Base-by-base conservation (phyloP, 179 eudicot species). In the Drosera spatulata region DNA sequence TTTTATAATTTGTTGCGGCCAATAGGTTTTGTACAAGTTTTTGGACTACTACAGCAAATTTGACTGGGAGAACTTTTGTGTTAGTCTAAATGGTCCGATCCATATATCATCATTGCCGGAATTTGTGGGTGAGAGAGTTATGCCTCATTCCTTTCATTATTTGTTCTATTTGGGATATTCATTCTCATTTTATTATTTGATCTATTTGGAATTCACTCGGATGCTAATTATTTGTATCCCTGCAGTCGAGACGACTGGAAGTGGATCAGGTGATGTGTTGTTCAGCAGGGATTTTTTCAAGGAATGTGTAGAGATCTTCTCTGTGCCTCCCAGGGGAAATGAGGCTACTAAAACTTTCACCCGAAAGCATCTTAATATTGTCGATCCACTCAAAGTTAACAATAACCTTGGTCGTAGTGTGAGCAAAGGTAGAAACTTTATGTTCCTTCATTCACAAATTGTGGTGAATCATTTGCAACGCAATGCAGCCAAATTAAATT, bases 331-430 rank as follows among this genome's bases (percentile, higher is more conserved):
- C 41, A 78, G 81, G 71, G 81, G 72, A 3, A 66, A 61, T 33
- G 91, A 81, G 51, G 56, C 58, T 68, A 66, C 73, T 13, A 73
- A 78, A 58, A 70, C 66, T 15, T 86, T 93, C 73, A 61, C 59
- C 40, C 70, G 38, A 54, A 93, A 89, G 78, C 81, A 86, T 79
- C 85, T 93, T 44, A 93, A 93, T 70, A 89, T 93, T 61, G 79
- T 93, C 41, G 99, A 93, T 75, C 99, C 99, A 8, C 77, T 93
- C 8, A 86, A 79, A 68, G 86, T 77, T 56, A 78, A 69, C 50
- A 93, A 91, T 72, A 93, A 93, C 80, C 95, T 93, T 58, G 99
- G 99, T 41, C 93, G 99, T 53, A 89, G 99, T 61, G 88, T 93
- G 57, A 93, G 93, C 76, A 78, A 80, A 93, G 99, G 99, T 93